phyloP scores from a whole-genome alignment of 1,284 basidiomycete genomes.

The Irpex rosettiformis region DNA sequence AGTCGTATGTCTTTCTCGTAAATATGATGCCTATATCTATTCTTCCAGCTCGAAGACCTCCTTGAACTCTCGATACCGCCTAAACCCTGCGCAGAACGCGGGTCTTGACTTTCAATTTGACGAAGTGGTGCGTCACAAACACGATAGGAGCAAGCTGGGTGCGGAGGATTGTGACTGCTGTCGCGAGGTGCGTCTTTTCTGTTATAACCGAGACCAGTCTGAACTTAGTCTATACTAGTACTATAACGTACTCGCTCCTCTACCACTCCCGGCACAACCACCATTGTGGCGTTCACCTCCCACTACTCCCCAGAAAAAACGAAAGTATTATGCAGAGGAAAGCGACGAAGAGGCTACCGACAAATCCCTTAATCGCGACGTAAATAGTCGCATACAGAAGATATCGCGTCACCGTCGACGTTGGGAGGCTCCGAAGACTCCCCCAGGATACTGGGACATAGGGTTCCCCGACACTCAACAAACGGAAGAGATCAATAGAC shows the following conservation, averaged over 20 bases:
- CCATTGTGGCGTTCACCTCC: conserved; percentile 70
- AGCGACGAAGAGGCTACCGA: conserved; percentile 25
- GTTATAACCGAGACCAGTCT: background rate
- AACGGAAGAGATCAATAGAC: conserved; percentile 67
- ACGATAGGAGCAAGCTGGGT: conserved; percentile 63
- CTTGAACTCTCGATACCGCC: conserved; percentile 65
- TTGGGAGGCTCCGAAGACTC: conserved; percentile 72
- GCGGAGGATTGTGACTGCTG: conserved; percentile 86
- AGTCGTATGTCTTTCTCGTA: background rate
- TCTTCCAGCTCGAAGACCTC: conserved; percentile 13
- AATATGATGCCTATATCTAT: background rate
- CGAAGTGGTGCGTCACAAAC: conserved; percentile 70
- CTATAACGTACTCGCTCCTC: conserved; percentile 70
- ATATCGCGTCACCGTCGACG: conserved; percentile 79
- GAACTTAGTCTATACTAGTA: conserved; percentile 47
- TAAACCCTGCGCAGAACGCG: conserved; percentile 63
- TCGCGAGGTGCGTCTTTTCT: conserved; percentile 54
- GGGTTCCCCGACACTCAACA: conserved; percentile 86
- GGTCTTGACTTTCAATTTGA: conserved; percentile 71
- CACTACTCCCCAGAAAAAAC: conserved; percentile 31
- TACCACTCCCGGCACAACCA: conserved; percentile 58
- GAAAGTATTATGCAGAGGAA: background rate
- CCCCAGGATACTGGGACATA: conserved; percentile 86
- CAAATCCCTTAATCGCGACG: conserved; percentile 5
- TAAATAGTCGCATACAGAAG: conserved; percentile 60